Base-by-base conservation (phyloP, 768 basidiomycete genomes). In the Boletus subparvulus region DNA sequence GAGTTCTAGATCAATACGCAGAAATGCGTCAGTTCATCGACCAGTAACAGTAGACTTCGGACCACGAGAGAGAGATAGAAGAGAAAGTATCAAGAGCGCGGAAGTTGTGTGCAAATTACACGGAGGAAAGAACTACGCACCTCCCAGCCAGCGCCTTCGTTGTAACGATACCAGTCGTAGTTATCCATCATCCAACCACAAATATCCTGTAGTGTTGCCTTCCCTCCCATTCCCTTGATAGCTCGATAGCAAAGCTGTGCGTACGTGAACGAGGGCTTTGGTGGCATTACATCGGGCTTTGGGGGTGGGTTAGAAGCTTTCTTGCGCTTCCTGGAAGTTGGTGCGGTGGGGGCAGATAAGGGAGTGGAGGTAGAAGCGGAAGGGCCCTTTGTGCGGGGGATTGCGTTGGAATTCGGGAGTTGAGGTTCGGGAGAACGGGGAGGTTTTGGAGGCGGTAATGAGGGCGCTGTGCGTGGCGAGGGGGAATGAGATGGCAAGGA, bases 241-340 rank as follows among this genome's bases (percentile, higher is more conserved):
- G 94, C 91, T 39, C 88, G 86, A 72, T 91, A 92, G 63, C 95
- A 96, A 52, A 98, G 81, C 58, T 92, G 90, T 9, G 94, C 90
- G 74, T 96, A 95, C 10, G 96, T 96, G 53, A 88, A 83, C 9
- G 86, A 83, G 13, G 95, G 96, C 73, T 95, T 95, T 32, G 90
- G 86, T 24, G 92, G 89, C 78, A 90, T 91, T 55, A 90, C 84
- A 63, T 86, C 85, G 47, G 86, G 86, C 64, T 79, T 84, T 16
- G 83, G 78, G 26, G 76, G 72, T 4, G 72, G 64, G 21, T 70
- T 68, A 4, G 66, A 68, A 40, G 51, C 76, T 72, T 90, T 89
- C 80, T 89, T 89, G 66, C 86, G 83, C 70, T 88, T 90, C 82
- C 86, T 88, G 11, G 80, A 74, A 14, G 63, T 69, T 24, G 69